Conservation (phyloP, 768 basidiomycete species). For the Amanita rubescens region DNA sequence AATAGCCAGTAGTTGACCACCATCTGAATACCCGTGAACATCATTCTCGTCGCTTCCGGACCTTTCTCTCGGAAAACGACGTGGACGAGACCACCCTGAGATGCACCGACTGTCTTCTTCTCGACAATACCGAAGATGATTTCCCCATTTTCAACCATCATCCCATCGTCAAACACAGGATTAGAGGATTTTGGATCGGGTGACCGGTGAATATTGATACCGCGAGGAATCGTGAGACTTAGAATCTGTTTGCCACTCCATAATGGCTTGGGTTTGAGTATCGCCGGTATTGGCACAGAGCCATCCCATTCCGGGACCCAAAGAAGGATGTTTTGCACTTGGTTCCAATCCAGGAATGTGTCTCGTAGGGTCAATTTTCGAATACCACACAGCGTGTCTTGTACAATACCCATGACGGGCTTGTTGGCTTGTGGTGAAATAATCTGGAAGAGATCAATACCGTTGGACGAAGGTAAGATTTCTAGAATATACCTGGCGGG, state of each 20-base stretch:
- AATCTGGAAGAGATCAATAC: slow-evolving; percentile 47
- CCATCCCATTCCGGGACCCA: slow-evolving; percentile 99
- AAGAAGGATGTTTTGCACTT: slow-evolving; percentile 94
- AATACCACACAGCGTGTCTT: slow-evolving; percentile 96
- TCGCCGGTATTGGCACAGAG: slow-evolving; percentile 81
- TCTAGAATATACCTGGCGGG: slow-evolving; percentile 64
- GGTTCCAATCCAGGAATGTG: slow-evolving; percentile 90
- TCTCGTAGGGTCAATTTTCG: slow-evolving; percentile 97
- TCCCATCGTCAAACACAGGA: slow-evolving; percentile 88
- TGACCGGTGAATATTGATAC: slow-evolving; percentile 85
- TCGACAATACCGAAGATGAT: slow-evolving; percentile 92
- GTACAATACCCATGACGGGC: slow-evolving; percentile 99
- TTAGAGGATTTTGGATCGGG: slow-evolving; percentile 74
- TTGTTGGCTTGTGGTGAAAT: slow-evolving; percentile 99
- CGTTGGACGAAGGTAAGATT: neutral
- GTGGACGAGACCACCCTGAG: slow-evolving; percentile 91
- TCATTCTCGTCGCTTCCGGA: slow-evolving; percentile 78
- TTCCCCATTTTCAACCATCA: slow-evolving; percentile 95
- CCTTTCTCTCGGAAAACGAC: slow-evolving; percentile 98
- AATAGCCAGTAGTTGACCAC: slow-evolving; percentile 98
- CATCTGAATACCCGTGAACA: slow-evolving; percentile 91
- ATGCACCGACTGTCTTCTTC: slow-evolving; percentile 98
- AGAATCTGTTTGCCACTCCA: slow-evolving; percentile 99
- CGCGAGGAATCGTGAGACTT: slow-evolving; percentile 85
- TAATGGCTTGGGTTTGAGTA: slow-evolving; percentile 92